These are phyloP conservation scores for Alternaria sp. DNA, from an alignment of 2,329 filamentous ascomycete species.

Conservation along the genomic window DNA sequence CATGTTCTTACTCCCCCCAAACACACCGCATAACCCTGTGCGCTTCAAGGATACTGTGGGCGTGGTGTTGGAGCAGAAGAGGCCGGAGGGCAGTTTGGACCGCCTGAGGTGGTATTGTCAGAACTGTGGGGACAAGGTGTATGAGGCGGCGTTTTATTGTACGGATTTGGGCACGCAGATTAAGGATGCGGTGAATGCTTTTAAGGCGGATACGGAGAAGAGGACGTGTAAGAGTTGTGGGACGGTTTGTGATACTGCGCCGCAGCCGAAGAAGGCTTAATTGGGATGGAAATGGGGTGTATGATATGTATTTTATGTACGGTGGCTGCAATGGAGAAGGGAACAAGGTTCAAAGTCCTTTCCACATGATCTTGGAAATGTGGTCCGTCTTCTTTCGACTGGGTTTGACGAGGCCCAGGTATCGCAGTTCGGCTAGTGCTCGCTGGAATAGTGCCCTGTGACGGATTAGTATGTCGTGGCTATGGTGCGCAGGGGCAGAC, in stretches of 20 bases:
- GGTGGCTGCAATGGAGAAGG: background rate
- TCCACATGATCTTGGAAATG: constrained; percentile 81
- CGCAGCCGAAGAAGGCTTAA: constrained; percentile 47
- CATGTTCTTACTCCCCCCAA: constrained; percentile 90
- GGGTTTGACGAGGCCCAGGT: constrained; percentile 84
- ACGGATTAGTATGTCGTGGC: constrained; percentile 4
- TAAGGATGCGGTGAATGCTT: constrained; percentile 85
- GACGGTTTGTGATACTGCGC: constrained; percentile 72
- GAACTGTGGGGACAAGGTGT: constrained; percentile 72
- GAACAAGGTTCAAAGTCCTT: constrained; percentile 64
- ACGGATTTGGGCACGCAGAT: constrained; percentile 93
- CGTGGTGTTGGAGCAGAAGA: constrained; percentile 85
- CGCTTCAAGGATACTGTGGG: constrained; percentile 94
- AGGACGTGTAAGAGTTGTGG: constrained; percentile 82
- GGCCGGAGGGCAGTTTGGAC: constrained; percentile 74
- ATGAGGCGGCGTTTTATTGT: constrained; percentile 87
- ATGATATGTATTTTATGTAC: constrained; percentile 17
- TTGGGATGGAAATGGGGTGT: background rate
- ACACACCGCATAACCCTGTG: constrained; percentile 95
- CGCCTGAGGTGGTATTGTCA: constrained; percentile 90
- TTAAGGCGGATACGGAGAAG: constrained; percentile 71
- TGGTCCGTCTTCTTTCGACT: constrained; percentile 94
- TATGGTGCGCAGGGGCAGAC: constrained; percentile 15
- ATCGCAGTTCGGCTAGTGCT: constrained; percentile 81
- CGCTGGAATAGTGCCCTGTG: constrained; percentile 77